These are phyloP conservation scores for Lagenidium giganteum DNA, from an alignment of 352 stramenopile genomes.

Conservation along the genomic window DNA sequence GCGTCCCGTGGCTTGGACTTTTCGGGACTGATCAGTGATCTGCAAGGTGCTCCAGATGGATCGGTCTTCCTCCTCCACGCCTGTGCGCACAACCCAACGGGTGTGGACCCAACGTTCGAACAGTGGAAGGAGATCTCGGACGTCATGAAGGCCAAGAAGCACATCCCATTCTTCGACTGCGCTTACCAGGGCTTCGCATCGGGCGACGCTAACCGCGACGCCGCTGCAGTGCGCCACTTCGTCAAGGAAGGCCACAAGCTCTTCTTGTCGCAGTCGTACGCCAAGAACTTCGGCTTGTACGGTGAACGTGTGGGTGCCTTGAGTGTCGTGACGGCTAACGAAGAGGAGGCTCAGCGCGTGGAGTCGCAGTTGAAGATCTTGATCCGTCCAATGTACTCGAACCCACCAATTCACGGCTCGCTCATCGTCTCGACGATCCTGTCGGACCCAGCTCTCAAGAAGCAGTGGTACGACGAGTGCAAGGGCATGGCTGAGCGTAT, in stretches of 20 bases:
- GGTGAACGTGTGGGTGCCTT: conserved; percentile 97
- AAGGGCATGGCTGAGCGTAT: conserved; percentile 96
- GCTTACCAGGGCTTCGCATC: conserved; percentile 99
- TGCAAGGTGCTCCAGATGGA: conserved; percentile 90
- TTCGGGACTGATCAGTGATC: conserved; percentile 92
- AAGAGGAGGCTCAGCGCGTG: conserved; percentile 94
- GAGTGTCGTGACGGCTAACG: conserved; percentile 90
- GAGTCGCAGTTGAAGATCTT: conserved; percentile 98
- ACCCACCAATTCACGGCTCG: conserved; percentile 97
- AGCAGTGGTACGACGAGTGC: conserved; percentile 94
- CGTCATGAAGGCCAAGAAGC: conserved; percentile 93
- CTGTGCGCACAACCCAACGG: conserved; percentile 99
- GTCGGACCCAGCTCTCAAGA: conserved; percentile 88
- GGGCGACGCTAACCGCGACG: conserved; percentile 95
- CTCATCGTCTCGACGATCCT: conserved; percentile 97
- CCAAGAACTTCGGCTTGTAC: conserved; percentile 99
- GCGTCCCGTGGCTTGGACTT: conserved; percentile 90
- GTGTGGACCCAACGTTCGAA: conserved; percentile 95
- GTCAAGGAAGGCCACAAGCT: conserved; percentile 98
- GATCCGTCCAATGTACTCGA: conserved; percentile 99
- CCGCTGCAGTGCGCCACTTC: conserved; percentile 95
- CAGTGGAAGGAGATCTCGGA: conserved; percentile 98
- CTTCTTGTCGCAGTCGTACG: conserved; percentile 97
- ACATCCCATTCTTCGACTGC: conserved; percentile 99
- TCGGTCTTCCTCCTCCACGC: conserved; percentile 98